Conservation (phyloP, 2,329 filamentous ascomycete genomes). For the Pseudogymnoascus sp. region DNA sequence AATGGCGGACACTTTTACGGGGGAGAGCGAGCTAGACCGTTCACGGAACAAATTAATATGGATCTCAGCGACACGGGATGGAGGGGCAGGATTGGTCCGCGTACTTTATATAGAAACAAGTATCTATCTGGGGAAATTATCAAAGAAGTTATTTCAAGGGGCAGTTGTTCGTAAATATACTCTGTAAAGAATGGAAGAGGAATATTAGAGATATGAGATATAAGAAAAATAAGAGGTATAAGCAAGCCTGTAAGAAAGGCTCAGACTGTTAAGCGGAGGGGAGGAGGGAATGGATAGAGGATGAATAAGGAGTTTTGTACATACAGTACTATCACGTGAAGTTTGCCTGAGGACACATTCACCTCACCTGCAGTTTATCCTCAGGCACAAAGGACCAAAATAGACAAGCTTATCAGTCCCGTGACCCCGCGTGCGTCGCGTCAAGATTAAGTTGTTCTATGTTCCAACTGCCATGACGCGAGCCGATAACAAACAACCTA, state of each 20-base stretch:
- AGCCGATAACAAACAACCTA: background rate
- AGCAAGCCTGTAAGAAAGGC: background rate
- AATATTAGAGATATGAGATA: background rate
- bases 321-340: background rate
- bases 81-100: background rate
- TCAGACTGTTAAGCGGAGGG: background rate
- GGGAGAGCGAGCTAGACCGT: background rate
- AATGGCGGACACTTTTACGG: background rate
- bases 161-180: background rate
- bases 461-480: background rate
- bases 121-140: background rate
- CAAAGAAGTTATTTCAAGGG: background rate
- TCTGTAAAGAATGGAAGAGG: background rate
- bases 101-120: background rate
- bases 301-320: background rate
- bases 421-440: background rate
- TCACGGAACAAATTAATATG: background rate
- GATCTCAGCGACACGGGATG: background rate
- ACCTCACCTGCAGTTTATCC: background rate
- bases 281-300: background rate
- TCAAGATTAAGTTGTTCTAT: background rate
- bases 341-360: background rate
- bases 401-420: background rate
- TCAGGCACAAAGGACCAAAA: background rate
- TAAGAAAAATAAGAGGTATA: background rate